Percentiles rank a stretch among this genome's conserved stretches.
Evolutionary conservation across 2,329 filamentous ascomycete species (phyloP).

Genomic region (Neonectria punicea): DNA sequence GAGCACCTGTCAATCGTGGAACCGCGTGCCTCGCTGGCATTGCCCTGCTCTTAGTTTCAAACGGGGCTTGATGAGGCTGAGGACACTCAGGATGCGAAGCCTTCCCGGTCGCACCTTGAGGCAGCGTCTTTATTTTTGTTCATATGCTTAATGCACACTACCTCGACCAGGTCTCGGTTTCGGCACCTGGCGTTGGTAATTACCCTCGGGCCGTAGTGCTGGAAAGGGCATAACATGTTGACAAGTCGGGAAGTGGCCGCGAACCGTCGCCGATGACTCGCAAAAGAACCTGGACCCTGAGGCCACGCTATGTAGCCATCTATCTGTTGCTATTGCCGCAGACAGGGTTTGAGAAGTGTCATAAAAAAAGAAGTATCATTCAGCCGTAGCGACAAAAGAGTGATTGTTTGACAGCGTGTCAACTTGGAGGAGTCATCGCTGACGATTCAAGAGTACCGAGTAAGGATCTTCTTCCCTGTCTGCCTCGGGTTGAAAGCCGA

Average conservation of each 20-base stretch:
- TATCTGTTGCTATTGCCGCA: slow-evolving; percentile 25
- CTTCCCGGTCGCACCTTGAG: slow-evolving; percentile 12
- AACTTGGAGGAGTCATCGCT: not conserved
- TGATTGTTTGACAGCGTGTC: slow-evolving; percentile 14
- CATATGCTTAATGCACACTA: slow-evolving; percentile 18
- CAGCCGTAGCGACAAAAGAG: not conserved
- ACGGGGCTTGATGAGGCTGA: slow-evolving; percentile 7
- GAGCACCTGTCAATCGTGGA: slow-evolving; percentile 13
- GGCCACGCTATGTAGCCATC: slow-evolving; percentile 24
- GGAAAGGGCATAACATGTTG: not conserved
- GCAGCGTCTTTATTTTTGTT: slow-evolving; percentile 17
- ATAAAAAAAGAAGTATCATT: slow-evolving; percentile 7
- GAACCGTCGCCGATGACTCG: slow-evolving; percentile 6
- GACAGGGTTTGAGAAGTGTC: slow-evolving; percentile 5
- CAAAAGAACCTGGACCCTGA: slow-evolving; percentile 16
- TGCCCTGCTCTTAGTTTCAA: slow-evolving; percentile 20
- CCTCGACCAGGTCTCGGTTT: slow-evolving; percentile 24
- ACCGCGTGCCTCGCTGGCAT: slow-evolving; percentile 28
- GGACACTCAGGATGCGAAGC: slow-evolving; percentile 13
- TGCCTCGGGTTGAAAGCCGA: not conserved
- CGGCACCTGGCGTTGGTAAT: not conserved
- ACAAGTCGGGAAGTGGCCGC: slow-evolving; percentile 21
- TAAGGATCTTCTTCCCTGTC: not conserved
- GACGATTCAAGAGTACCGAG: not conserved
- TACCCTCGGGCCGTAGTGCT: slow-evolving; percentile 4